Conservation (phyloP, 345 rosid species). For the Isatis tinctoria region DNA sequence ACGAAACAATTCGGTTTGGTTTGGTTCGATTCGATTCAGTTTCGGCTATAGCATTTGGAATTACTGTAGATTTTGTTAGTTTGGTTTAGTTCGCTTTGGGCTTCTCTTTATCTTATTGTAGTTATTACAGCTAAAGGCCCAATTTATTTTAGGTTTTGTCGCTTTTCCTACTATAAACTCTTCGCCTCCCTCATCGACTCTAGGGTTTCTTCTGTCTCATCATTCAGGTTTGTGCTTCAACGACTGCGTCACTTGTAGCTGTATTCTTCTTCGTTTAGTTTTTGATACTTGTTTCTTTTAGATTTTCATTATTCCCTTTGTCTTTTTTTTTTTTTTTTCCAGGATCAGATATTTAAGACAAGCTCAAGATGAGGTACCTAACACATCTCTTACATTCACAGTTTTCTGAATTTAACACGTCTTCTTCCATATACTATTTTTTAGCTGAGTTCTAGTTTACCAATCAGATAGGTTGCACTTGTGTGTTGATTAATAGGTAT, state of each 20-base stretch:
- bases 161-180: not conserved
- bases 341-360: constrained; percentile 18
- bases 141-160: constrained; percentile 4
- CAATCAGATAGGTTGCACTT: not conserved
- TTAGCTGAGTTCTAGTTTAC: not conserved
- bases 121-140: not conserved
- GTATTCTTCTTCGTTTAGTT: not conserved
- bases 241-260: not conserved
- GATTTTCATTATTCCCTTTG: not conserved
- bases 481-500: not conserved
- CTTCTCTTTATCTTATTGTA: not conserved
- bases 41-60: no score
- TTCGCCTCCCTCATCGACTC: not conserved
- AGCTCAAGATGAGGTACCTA: constrained; percentile 24
- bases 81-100: constrained; percentile 1
- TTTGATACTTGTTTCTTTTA: not conserved
- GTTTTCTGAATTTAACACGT: not conserved
- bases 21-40: not conserved
- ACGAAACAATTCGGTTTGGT: not conserved
- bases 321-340: not conserved
- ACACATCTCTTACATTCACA: not conserved
- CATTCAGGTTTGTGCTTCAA: constrained; percentile 11
- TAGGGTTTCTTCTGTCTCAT: constrained; percentile 26
- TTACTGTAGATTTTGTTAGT: no score
- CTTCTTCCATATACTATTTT: not conserved